These are phyloP conservation scores for Mallotus japonicus DNA, from an alignment of 441 rosid species.

Conservation along the genomic window DNA sequence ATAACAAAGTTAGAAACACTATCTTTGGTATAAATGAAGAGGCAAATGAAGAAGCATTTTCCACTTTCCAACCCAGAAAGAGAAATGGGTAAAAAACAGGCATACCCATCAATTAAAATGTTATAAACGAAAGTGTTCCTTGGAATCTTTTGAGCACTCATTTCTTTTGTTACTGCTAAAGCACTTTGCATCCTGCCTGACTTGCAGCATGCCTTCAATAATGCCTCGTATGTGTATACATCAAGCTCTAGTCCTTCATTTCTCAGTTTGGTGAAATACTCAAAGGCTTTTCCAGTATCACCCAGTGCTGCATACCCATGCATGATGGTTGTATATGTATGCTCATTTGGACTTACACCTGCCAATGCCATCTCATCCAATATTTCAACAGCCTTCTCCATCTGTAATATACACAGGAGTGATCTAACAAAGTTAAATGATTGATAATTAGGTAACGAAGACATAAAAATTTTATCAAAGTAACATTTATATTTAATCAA, in stretches of 20 bases:
- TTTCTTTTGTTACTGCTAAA: slow-evolving; percentile 90
- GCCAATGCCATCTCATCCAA: slow-evolving; percentile 85
- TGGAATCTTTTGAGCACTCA: slow-evolving; percentile 72
- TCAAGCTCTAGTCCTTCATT: slow-evolving; percentile 85
- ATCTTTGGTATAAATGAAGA: not conserved
- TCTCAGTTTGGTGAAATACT: slow-evolving; percentile 75
- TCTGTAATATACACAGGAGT: slow-evolving; percentile 43
- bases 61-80: not conserved
- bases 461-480: too few relatives aligned
- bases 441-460: not conserved
- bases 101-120: slow-evolving; percentile 91
- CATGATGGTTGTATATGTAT: slow-evolving; percentile 94
- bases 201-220: slow-evolving; percentile 96
- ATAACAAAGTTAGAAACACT: not conserved
- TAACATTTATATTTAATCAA: not conserved
- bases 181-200: slow-evolving; percentile 99
- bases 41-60: not conserved
- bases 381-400: slow-evolving; percentile 86
- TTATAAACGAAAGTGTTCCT: slow-evolving; percentile 81
- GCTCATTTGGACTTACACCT: slow-evolving; percentile 75
- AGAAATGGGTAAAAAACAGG: not conserved
- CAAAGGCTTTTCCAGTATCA: slow-evolving; percentile 91
- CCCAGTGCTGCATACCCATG: slow-evolving; percentile 94
- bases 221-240: slow-evolving; percentile 76
- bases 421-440: not conserved